Conservation (phyloP, 352 stramenopile species). For the Globisporangium polare region DNA sequence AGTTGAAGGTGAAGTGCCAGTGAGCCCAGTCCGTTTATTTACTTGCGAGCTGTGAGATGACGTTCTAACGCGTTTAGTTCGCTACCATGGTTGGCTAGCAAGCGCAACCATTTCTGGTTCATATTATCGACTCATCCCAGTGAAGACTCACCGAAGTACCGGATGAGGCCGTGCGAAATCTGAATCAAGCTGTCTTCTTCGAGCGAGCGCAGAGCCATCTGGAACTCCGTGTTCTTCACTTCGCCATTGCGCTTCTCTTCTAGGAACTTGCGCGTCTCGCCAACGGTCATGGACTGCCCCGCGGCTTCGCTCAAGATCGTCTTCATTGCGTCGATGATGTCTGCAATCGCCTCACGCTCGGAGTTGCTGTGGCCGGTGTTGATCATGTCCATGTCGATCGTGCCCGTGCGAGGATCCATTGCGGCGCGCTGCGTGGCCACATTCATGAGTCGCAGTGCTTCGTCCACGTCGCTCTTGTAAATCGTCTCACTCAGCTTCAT, state of each 20-base stretch:
- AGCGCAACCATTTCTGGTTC: background rate
- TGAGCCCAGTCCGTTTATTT: too few species aligned
- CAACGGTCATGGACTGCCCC: slow-evolving; percentile 74
- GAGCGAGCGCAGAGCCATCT: slow-evolving; percentile 84
- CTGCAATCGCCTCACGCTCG: slow-evolving; percentile 79
- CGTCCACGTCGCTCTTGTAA: slow-evolving; percentile 84
- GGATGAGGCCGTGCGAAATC: slow-evolving; percentile 87
- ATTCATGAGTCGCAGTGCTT: slow-evolving; percentile 97
- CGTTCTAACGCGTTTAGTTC: too few species aligned
- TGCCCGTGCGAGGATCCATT: slow-evolving; percentile 96
- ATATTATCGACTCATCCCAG: slow-evolving; percentile 2
- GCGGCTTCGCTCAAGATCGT: slow-evolving; percentile 46
- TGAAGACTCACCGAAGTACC: slow-evolving; percentile 56
- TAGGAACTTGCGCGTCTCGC: slow-evolving; percentile 84
- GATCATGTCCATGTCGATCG: slow-evolving; percentile 99
- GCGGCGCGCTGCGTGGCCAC: slow-evolving; percentile 96
- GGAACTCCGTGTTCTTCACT: slow-evolving; percentile 84
- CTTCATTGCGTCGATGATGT: slow-evolving; percentile 58
- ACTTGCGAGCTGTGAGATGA: too few species aligned
- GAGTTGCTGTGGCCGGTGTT: slow-evolving; percentile 91
- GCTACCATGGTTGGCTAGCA: background rate
- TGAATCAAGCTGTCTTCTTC: slow-evolving; percentile 92
- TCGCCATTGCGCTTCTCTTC: slow-evolving; percentile 78
- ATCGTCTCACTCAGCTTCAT: slow-evolving; percentile 89
- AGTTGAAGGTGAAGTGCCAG: background rate